Conservation (phyloP, 495 filamentous ascomycete genomes). For the Oleoguttula mirabilis region DNA sequence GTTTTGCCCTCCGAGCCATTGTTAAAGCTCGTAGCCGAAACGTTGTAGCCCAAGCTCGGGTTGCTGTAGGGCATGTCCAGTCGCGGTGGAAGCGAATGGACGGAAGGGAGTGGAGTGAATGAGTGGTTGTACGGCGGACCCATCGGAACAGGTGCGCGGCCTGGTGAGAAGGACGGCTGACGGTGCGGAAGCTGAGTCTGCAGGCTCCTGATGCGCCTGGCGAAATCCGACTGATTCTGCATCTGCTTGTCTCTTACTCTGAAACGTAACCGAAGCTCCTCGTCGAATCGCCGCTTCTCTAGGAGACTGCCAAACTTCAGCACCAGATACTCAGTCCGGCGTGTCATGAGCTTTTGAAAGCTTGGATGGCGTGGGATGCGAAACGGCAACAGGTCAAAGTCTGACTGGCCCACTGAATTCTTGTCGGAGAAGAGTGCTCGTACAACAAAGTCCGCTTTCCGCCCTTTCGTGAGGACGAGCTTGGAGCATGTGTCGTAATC, state of each 20-base stretch:
- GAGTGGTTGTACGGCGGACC: too few relatives aligned
- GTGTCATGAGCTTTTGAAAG: background rate
- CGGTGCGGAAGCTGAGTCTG: too few relatives aligned
- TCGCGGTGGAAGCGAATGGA: too few relatives aligned
- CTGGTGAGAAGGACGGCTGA: too few relatives aligned
- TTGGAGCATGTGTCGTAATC: slow-evolving; percentile 4
- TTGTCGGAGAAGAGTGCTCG: background rate
- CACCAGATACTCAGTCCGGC: slow-evolving; percentile 2
- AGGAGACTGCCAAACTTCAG: background rate
- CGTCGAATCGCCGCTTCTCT: slow-evolving; percentile 2
- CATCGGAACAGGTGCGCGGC: too few relatives aligned
- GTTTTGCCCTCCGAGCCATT: too few relatives aligned
- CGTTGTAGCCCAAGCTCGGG: too few relatives aligned
- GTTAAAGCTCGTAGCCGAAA: too few relatives aligned
- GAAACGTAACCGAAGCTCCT: background rate
- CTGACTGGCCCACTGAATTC: background rate
- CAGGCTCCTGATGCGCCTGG: too few relatives aligned
- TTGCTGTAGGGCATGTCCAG: too few relatives aligned
- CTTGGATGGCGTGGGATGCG: background rate
- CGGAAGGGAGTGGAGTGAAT: too few relatives aligned
- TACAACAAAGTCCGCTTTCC: background rate
- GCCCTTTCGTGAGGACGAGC: background rate
- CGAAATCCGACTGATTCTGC: background rate
- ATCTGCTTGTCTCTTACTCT: slow-evolving; percentile 2
- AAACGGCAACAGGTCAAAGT: background rate